Base-by-base conservation (phyloP, 768 basidiomycete genomes). In the Fibroporia radiculosa region DNA sequence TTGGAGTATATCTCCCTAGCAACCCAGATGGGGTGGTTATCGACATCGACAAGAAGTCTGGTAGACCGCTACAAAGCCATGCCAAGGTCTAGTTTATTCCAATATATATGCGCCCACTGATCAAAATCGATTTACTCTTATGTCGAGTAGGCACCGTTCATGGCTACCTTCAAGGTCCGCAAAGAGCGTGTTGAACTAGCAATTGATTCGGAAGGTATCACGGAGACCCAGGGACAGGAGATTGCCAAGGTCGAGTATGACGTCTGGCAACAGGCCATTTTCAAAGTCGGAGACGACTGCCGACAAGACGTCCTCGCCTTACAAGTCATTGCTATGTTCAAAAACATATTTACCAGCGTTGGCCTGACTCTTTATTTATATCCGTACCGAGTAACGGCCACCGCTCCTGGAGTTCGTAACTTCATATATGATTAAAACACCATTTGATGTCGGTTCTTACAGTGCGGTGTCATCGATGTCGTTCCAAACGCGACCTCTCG, bases 271-370 rank as follows among this genome's bases (percentile, higher is more conserved):
- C 84, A 91, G 52, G 96, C 96, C 1, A 99, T 99, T 51, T 99
- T 99, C 81, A 99, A 99, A 72, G 96, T 99, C 47, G 96, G 96
- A 44, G 96, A 99, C 60, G 96, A 99, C 60, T 99, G 96, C 62
- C 80, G 96, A 33, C 96, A 99, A 63, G 96, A 99, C 57, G 84
- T 98, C n/a, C 76, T 99, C 35, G 96, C 96, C 0, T 69, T 99
- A 38, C 96, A 99, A 57, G 68, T 97, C 49, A 98, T 99, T 50
- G 96, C 96, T 4, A 98, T 98, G 93, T 97, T 98, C 77, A 98
- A 98, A 67, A 97, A 96, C 62, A 84, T 97, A 46, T 99, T 95
- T 67, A 85, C 76, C 11, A 77, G 78, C 49, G 75, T 95, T 48
- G 96, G 96, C 1, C 69, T 99, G 44, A 86, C 82, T 2, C 67